Conservation (phyloP, 2,329 filamentous ascomycete genomes). For the Esteya vermicola region DNA sequence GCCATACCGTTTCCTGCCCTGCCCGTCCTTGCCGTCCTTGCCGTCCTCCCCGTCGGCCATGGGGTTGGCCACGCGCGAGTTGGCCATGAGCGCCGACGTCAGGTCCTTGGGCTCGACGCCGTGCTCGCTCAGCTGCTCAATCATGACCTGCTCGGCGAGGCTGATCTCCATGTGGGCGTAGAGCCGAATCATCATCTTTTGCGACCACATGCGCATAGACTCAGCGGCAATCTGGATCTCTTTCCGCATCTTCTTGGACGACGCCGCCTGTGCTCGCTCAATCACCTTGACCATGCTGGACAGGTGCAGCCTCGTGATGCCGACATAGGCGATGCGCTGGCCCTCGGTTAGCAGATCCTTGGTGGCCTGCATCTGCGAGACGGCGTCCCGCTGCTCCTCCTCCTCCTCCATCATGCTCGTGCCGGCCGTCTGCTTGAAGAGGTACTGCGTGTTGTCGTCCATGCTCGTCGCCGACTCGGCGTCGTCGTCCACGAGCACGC, state of each 20-base stretch:
- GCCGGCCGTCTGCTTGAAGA: conserved; percentile 55
- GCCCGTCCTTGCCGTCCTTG: no score
- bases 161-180: conserved; percentile 97
- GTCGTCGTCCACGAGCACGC: conserved; percentile 91
- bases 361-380: conserved; percentile 87
- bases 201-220: conserved; percentile 84
- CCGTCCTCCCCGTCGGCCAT: conserved; percentile 41
- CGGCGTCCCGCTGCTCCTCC: conserved; percentile 71
- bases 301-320: conserved; percentile 69
- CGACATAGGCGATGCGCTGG: conserved; percentile 91
- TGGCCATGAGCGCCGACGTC: conserved; percentile 76
- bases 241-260: conserved; percentile 54
- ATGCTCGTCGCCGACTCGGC: conserved; percentile 86
- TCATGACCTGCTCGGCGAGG: conserved; percentile 88
- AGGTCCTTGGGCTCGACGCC: conserved; percentile 76
- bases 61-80: conserved; percentile 85
- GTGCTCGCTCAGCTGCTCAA: conserved; percentile 88
- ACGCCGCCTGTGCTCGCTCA: conserved; percentile 36
- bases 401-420: conserved; percentile 52
- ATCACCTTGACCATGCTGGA: conserved; percentile 60
- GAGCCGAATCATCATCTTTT: conserved; percentile 93
- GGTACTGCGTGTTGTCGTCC: conserved; percentile 92
- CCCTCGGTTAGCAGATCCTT: conserved; percentile 92
- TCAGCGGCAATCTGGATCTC: conserved; percentile 55
- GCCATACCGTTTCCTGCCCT: no score